These are phyloP conservation scores for Cladosporium halotolerans DNA, from an alignment of 2,329 filamentous ascomycete genomes.

Conservation along the genomic window DNA sequence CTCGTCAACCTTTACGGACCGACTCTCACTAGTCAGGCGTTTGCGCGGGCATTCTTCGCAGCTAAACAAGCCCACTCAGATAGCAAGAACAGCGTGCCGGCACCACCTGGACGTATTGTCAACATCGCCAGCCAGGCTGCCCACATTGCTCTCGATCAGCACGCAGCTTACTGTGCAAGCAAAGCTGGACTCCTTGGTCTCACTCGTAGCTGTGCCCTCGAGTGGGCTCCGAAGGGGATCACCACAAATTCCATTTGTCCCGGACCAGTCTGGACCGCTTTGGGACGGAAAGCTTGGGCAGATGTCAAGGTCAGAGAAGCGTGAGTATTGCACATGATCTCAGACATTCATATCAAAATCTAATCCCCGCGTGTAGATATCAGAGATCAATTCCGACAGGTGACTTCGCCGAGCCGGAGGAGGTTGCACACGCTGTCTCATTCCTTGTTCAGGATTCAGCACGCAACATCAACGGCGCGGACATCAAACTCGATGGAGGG, in stretches of 20 bases:
- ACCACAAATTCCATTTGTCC: constrained; percentile 43
- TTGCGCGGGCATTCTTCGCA: constrained; percentile 36
- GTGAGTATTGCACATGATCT: background rate
- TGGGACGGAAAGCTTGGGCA: constrained; percentile 36
- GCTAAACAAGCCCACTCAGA: constrained; percentile 15
- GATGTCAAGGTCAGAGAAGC: constrained; percentile 22
- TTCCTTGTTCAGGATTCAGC: constrained; percentile 31
- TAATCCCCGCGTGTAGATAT: constrained; percentile 10
- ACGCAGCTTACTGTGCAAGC: constrained; percentile 44
- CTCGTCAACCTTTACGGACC: constrained; percentile 41
- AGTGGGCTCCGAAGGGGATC: constrained; percentile 42
- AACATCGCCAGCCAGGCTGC: constrained; percentile 43
- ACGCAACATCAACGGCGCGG: constrained; percentile 33
- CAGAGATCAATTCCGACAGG: constrained; percentile 24
- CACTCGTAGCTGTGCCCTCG: constrained; percentile 42
- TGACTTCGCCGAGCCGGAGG: constrained; percentile 28
- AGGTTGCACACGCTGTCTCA: constrained; percentile 66
- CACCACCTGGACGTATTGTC: constrained; percentile 32
- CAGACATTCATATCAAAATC: background rate
- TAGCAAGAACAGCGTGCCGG: background rate
- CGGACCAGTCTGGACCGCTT: constrained; percentile 42
- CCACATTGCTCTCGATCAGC: constrained; percentile 40
- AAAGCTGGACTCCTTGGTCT: constrained; percentile 42
- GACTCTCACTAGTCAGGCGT: constrained; percentile 41
- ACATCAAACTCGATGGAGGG: constrained; percentile 32